Conservation (phyloP, 169 alveolate species). For the Besnoitia besnoiti region DNA sequence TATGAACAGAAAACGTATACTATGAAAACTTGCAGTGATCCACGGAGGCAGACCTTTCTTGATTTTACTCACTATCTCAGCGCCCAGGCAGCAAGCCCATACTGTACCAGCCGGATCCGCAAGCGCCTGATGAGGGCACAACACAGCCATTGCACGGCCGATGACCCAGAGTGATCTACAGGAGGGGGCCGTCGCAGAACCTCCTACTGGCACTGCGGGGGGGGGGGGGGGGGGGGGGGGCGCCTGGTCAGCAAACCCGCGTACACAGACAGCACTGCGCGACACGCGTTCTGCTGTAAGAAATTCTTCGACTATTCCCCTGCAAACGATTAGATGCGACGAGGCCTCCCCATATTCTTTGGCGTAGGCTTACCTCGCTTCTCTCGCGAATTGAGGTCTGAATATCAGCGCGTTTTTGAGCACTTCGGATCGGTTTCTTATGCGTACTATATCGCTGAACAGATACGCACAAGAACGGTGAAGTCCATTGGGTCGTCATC, state of each 20-base stretch:
- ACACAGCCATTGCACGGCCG: not conserved
- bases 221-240: too few relatives aligned
- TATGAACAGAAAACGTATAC: not conserved
- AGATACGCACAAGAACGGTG: not conserved
- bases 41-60: not conserved
- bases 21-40: too few relatives aligned
- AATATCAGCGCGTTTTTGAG: slow-evolving; percentile 54
- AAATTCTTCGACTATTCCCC: too few relatives aligned
- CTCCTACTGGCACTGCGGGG: too few relatives aligned
- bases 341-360: not conserved
- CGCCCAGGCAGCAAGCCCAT: slow-evolving; percentile 64
- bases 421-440: slow-evolving; percentile 54
- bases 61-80: slow-evolving; percentile 63
- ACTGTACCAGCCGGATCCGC: slow-evolving; percentile 56
- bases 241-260: too few relatives aligned
- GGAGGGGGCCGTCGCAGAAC: too few relatives aligned
- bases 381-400: slow-evolving; percentile 49
- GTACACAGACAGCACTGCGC: too few relatives aligned
- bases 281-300: too few relatives aligned
- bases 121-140: not conserved
- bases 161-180: not conserved
- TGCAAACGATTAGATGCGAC: too few relatives aligned
- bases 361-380: slow-evolving; percentile 6
- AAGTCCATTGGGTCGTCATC: too few relatives aligned
- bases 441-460: slow-evolving; percentile 1